A percentile compares a stretch with the other conserved stretches of the same genome.
These are phyloP conservation scores for Chrysosporium keratinophilum DNA, from an alignment of 2,329 filamentous ascomycete genomes.

Conservation along the genomic window DNA sequence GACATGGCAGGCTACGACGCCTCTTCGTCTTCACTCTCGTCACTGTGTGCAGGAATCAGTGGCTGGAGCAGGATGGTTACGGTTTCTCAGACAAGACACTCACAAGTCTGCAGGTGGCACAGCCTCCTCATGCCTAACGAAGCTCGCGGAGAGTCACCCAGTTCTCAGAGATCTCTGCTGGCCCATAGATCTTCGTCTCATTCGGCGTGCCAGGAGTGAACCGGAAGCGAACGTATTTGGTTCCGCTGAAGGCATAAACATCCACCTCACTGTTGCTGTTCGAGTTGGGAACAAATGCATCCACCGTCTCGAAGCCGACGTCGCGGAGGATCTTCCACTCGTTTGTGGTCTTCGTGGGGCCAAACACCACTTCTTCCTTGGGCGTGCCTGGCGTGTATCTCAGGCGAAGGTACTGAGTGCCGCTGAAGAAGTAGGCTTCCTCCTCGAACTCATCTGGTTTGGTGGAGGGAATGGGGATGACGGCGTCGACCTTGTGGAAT, in stretches of 20 bases:
- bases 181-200: conserved; percentile 3
- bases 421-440: conserved; percentile 9
- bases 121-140: background rate
- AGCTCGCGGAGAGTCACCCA: conserved; percentile 10
- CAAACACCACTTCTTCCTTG: conserved; percentile 4
- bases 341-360: background rate
- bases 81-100: too few species aligned
- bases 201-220: conserved; percentile 5
- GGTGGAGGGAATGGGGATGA: conserved; percentile 10
- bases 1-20: too few species aligned
- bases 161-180: background rate
- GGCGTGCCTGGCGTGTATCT: conserved; percentile 5
- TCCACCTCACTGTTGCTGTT: conserved; percentile 4
- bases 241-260: conserved; percentile 4
- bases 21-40: too few species aligned
- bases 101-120: background rate
- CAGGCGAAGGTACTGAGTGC: background rate
- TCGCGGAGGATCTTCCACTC: conserved; percentile 9
- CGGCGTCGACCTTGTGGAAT: conserved; percentile 5
- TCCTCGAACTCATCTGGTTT: conserved; percentile 1
- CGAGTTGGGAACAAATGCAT: conserved; percentile 6
- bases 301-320: conserved; percentile 2
- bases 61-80: too few species aligned
- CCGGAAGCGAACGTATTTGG: conserved; percentile 6
- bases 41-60: too few species aligned